Percentiles rank a stretch among this genome's conserved stretches.
Conservation (phyloP, 257 asterid genomes). For the Nemophila menziesii region DNA sequence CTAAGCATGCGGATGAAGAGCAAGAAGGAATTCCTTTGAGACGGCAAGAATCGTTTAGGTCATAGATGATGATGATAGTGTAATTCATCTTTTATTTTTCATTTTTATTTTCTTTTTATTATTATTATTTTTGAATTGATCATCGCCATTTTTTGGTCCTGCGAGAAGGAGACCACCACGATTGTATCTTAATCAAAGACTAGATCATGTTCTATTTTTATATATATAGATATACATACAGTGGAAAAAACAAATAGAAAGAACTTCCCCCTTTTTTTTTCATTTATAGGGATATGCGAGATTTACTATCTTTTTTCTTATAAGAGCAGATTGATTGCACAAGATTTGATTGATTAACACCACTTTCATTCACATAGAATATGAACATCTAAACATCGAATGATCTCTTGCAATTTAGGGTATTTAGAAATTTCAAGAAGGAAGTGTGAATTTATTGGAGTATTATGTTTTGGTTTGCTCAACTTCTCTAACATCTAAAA, state of each 20-base stretch:
- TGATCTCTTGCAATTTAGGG: too few species aligned
- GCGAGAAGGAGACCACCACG: conserved; percentile 28
- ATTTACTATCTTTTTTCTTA: too few species aligned
- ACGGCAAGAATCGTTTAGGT: conserved; percentile 63
- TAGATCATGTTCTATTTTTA: conserved; percentile 1
- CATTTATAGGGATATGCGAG: too few species aligned
- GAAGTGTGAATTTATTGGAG: too few species aligned
- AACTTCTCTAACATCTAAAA: too few species aligned
- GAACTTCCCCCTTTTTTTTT: not conserved
- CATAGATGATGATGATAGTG: conserved; percentile 18
- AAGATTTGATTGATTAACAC: too few species aligned
- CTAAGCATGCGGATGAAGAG: conserved; percentile 48
- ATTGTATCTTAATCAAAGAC: conserved; percentile 23
- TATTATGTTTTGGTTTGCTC: too few species aligned
- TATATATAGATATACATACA: too few species aligned
- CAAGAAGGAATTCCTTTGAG: conserved; percentile 75
- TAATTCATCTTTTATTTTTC: conserved; percentile 5
- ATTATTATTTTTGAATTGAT: conserved; percentile 1
- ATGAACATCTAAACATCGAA: too few species aligned
- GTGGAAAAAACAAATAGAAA: not conserved
- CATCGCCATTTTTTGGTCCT: conserved; percentile 8
- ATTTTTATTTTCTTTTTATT: conserved; percentile 6
- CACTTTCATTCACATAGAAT: too few species aligned
- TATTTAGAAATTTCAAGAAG: too few species aligned
- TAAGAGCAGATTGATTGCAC: too few species aligned